phyloP scores from a whole-genome alignment of 257 asterid species.

The Ocimum tenuiflorum region DNA sequence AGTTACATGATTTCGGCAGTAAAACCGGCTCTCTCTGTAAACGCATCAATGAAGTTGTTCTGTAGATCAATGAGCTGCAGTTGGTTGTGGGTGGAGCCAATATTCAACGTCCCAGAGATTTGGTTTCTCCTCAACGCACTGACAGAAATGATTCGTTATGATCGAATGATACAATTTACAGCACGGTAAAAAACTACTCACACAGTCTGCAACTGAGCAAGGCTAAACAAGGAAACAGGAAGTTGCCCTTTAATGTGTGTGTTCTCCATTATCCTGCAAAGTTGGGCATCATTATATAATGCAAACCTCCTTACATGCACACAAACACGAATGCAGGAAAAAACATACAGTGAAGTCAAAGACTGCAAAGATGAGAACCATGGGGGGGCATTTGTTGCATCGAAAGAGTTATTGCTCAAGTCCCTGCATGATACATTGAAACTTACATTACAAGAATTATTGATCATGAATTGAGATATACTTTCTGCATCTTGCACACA shows the following conservation, averaged over 20 bases:
- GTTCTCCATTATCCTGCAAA: constrained; percentile 62
- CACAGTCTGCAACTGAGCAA: constrained; percentile 68
- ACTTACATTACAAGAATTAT: not conserved
- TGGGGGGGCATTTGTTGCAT: constrained; percentile 39
- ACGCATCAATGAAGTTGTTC: constrained; percentile 38
- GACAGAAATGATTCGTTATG: constrained; percentile 1
- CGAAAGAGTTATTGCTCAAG: constrained; percentile 70
- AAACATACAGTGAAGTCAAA: constrained; percentile 58
- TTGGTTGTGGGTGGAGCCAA: constrained; percentile 33
- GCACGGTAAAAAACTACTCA: constrained; percentile 22
- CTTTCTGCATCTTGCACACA: constrained; percentile 18
- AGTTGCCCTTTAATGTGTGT: constrained; percentile 48
- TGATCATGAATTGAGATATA: not conserved
- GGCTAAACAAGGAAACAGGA: constrained; percentile 49
- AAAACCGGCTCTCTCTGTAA: constrained; percentile 30
- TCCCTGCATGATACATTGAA: constrained; percentile 49
- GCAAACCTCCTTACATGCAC: not conserved
- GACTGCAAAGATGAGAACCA: constrained; percentile 60
- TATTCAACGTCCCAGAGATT: constrained; percentile 43
- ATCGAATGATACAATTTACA: too few relatives aligned
- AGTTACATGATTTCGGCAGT: constrained; percentile 43
- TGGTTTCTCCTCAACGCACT: constrained; percentile 51
- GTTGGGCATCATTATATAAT: constrained; percentile 8
- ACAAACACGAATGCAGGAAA: not conserved
- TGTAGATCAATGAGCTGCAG: constrained; percentile 47